phyloP scores from a whole-genome alignment of 805 yeast species.

The Barnettozyma populi region DNA sequence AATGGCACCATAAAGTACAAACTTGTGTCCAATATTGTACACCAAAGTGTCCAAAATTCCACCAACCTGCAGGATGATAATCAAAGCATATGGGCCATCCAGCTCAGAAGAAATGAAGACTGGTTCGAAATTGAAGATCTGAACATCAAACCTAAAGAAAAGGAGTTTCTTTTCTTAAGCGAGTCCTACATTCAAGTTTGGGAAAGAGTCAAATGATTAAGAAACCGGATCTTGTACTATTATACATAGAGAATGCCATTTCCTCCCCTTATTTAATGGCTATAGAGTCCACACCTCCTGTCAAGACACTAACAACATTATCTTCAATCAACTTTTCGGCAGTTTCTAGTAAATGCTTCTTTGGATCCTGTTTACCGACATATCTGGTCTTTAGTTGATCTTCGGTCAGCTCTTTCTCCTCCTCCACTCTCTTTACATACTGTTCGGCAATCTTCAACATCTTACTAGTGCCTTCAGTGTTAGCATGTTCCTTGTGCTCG shows the following conservation, averaged over 20 bases:
- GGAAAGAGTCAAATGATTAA: constrained; percentile 31
- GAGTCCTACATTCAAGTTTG: constrained; percentile 68
- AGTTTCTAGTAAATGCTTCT: constrained; percentile 89
- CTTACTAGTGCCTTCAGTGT: constrained; percentile 63
- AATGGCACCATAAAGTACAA: constrained; percentile 30
- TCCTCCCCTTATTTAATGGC: constrained; percentile 59
- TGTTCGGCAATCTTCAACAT: constrained; percentile 88
- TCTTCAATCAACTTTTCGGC: constrained; percentile 85
- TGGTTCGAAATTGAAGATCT: constrained; percentile 63
- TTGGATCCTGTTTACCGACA: constrained; percentile 98
- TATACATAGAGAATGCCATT: neutral
- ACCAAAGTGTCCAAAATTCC: constrained; percentile 20
- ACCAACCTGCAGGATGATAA: constrained; percentile 26
- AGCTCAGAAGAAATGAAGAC: constrained; percentile 34
- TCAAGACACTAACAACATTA: constrained; percentile 79
- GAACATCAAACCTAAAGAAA: constrained; percentile 39
- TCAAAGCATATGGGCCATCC: constrained; percentile 43
- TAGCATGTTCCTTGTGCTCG: constrained; percentile 68
- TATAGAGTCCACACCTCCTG: constrained; percentile 84
- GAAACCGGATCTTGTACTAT: neutral
- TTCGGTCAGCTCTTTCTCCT: constrained; percentile 82
- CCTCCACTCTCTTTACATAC: constrained; percentile 85
- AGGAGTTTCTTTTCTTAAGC: constrained; percentile 54
- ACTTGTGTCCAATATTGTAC: constrained; percentile 45
- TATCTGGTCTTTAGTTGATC: constrained; percentile 92